phyloP scores from a whole-genome alignment of 805 yeast genomes.

The Cyberlindnera japonica region DNA sequence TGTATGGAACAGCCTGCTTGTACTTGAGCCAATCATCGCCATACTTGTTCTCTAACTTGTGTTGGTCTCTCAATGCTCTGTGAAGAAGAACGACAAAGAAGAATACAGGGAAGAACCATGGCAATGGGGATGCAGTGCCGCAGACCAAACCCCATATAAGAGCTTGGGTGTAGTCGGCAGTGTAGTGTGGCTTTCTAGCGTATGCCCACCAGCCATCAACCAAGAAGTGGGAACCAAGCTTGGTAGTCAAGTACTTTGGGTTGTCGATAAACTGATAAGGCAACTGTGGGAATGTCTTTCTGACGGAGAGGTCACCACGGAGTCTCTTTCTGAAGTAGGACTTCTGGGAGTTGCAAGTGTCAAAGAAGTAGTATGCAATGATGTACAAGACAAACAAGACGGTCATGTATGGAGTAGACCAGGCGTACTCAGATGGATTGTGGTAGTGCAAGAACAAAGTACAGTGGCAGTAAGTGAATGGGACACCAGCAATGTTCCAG shows the following conservation, averaged over 20 bases:
- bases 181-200: slow-evolving; percentile 93
- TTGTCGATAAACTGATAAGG: slow-evolving; percentile 79
- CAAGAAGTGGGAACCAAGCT: slow-evolving; percentile 77
- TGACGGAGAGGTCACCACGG: slow-evolving; percentile 71
- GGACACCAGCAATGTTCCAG: slow-evolving; percentile 99
- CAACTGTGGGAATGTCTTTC: slow-evolving; percentile 91
- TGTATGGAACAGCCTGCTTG: slow-evolving; percentile 81
- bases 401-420: slow-evolving; percentile 61
- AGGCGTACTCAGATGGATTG: slow-evolving; percentile 75
- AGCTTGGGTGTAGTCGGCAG: slow-evolving; percentile 88
- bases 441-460: slow-evolving; percentile 80
- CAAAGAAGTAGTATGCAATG: slow-evolving; percentile 85
- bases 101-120: slow-evolving; percentile 94
- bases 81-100: slow-evolving; percentile 84
- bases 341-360: slow-evolving; percentile 93
- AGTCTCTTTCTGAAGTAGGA: slow-evolving; percentile 81
- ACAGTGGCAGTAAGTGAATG: slow-evolving; percentile 95
- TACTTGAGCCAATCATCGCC: slow-evolving; percentile 94
- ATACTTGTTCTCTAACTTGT: slow-evolving; percentile 81
- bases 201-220: slow-evolving; percentile 93
- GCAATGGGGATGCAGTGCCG: slow-evolving; percentile 84
- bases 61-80: slow-evolving; percentile 83
- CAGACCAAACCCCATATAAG: slow-evolving; percentile 89
- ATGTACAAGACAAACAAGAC: slow-evolving; percentile 54
- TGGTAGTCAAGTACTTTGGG: slow-evolving; percentile 82